Conservation (phyloP, 352 stramenopile genomes). For the Pythium insidiosum region DNA sequence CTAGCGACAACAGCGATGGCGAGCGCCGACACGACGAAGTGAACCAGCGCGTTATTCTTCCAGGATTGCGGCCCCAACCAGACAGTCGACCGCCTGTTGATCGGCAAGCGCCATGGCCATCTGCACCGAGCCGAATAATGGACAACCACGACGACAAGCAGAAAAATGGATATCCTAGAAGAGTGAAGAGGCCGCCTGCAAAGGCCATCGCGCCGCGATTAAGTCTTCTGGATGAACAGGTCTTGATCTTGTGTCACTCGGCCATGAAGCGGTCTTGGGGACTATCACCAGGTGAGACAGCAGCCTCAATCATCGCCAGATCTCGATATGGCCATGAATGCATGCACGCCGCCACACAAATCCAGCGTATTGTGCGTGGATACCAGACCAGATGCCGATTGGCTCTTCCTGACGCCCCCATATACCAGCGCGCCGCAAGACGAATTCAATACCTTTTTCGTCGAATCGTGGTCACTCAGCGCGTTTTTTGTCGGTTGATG, state of each 20-base stretch:
- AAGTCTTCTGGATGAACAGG: slow-evolving; percentile 41
- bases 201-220: too few relatives aligned
- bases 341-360: slow-evolving; percentile 46
- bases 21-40: too few relatives aligned
- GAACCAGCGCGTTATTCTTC: too few relatives aligned
- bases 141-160: too few relatives aligned
- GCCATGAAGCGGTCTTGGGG: slow-evolving; percentile 28
- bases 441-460: slow-evolving; percentile 18
- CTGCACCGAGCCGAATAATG: too few relatives aligned
- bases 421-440: slow-evolving; percentile 12
- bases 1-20: too few relatives aligned
- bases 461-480: slow-evolving; percentile 8
- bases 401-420: slow-evolving; percentile 26
- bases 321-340: slow-evolving; percentile 35
- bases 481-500: slow-evolving; percentile 12
- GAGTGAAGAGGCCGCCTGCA: too few relatives aligned
- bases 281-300: neutral
- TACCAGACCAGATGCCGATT: slow-evolving; percentile 22
- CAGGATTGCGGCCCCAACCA: too few relatives aligned
- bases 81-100: too few relatives aligned
- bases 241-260: slow-evolving; percentile 59
- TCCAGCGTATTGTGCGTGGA: slow-evolving; percentile 43
- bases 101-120: too few relatives aligned
- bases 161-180: too few relatives aligned
- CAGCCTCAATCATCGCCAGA: slow-evolving; percentile 3